Base-by-base conservation (phyloP, 2,329 filamentous ascomycete species). In the Dichotomopilus funicola region DNA sequence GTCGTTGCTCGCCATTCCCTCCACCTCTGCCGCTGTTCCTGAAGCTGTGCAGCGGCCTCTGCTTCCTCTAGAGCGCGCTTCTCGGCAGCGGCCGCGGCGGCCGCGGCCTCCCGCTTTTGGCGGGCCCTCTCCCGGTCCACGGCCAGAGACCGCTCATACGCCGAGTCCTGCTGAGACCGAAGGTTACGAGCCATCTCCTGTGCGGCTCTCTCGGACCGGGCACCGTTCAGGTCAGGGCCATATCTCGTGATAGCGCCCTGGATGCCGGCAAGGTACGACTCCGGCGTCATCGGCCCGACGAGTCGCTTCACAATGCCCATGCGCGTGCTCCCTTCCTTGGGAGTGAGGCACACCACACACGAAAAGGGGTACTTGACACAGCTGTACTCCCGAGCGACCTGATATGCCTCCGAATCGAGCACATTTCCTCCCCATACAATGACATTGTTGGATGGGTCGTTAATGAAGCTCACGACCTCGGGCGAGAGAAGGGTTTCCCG, bases 291-390 rank as follows among this genome's bases (percentile, higher is more conserved):
- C 1, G 86, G 83, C 0, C 94, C 92, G 0, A 82, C 78, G 6
- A 95, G 78, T 34, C 91, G 84, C 63, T 89, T 85, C 54, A 96
- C 81, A 12, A 95, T 88, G 40, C 90, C 91, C 92, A 99, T 97
- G 12, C 90, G 84, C 1, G 89, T 90, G 60, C 86, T 85, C 1
- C 88, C 88, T 58, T 92, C 85, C 62, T 87, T 86, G 0, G 91
- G 91, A 0, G 91, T 96, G 61, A 96, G 86, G 55, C 90, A 91
- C 34, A 96, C 85, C 3, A 96, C 72, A 11, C 87, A 89, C 0
- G 88, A 85, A 68, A 95, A 97, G 8, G 94, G 94, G 65, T 94
- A 96, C 68, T 95, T 95, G 57, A 89, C 95, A 70, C 89, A 94
- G 63, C 86, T 86, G 60, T 97, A 83, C 46, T 91, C 90, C 10